Percentiles rank a stretch among this genome's conserved stretches.
Evolutionary conservation across 495 filamentous ascomycete genomes (phyloP).

Genomic region (Baudoinia panamericana): DNA sequence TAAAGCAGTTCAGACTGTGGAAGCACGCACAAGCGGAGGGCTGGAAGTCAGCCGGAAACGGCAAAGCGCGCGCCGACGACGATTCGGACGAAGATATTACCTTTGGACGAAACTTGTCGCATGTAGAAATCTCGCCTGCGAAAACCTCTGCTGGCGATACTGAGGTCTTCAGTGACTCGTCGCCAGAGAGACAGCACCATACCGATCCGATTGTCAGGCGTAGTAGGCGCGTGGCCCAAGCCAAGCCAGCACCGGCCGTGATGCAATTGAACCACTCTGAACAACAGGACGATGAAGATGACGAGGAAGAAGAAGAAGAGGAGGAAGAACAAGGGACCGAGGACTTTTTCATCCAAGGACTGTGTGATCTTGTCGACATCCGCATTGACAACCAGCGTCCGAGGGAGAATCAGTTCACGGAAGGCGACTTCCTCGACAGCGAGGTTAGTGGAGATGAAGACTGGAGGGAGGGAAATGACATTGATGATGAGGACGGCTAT

Average conservation of each 20-base stretch:
- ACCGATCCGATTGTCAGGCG: neutral
- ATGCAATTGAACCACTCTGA: no score
- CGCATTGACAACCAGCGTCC: slow-evolving; percentile 73
- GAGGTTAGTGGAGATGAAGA: slow-evolving; percentile 64
- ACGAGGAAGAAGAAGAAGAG: slow-evolving; percentile 1
- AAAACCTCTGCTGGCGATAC: slow-evolving; percentile 9
- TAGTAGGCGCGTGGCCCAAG: neutral
- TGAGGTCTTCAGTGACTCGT: slow-evolving; percentile 7
- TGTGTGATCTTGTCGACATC: slow-evolving; percentile 70
- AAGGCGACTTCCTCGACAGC: slow-evolving; percentile 67
- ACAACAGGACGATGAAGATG: neutral
- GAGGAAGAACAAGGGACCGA: slow-evolving; percentile 5
- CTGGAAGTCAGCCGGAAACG: neutral
- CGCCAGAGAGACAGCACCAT: slow-evolving; percentile 3
- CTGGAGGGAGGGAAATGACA: slow-evolving; percentile 50
- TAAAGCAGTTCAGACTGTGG: slow-evolving; percentile 22
- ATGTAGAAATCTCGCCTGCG: slow-evolving; percentile 8
- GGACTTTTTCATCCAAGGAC: slow-evolving; percentile 45
- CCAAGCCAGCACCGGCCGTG: slow-evolving; percentile 1
- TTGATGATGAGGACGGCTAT: slow-evolving; percentile 26
- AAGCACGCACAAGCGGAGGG: slow-evolving; percentile 13
- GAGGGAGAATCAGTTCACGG: slow-evolving; percentile 55
- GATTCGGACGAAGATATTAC: neutral
- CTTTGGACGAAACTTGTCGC: slow-evolving; percentile 1
- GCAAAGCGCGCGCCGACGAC: neutral